These are phyloP conservation scores for Hansenula sp. DNA, from an alignment of 1,139 yeast genomes.

Conservation along the genomic window DNA sequence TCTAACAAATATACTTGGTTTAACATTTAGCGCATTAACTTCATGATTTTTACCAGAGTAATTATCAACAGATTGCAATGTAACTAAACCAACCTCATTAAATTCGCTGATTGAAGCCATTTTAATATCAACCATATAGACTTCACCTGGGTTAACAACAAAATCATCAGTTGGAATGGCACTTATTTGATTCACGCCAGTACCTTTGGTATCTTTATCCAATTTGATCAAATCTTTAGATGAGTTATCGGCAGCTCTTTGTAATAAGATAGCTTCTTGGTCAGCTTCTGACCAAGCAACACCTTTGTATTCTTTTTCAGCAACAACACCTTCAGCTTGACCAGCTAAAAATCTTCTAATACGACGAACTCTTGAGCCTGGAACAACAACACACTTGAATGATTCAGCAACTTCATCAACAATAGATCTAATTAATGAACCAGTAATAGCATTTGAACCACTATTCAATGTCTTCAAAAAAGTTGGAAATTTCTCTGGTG, in stretches of 20 bases:
- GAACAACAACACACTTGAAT: constrained; percentile 80
- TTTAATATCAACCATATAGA: constrained; percentile 76
- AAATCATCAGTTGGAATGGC: constrained; percentile 80
- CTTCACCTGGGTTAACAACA: constrained; percentile 75
- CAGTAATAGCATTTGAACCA: constrained; percentile 45
- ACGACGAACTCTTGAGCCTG: constrained; percentile 90
- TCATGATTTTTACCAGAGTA: constrained; percentile 59
- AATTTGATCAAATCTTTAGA: constrained; percentile 38
- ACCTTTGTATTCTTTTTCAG: constrained; percentile 90
- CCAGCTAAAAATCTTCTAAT: constrained; percentile 93
- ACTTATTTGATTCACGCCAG: constrained; percentile 31
- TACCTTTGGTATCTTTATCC: constrained; percentile 30
- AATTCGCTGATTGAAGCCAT: constrained; percentile 65
- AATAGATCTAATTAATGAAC: constrained; percentile 61
- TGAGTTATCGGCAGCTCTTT: constrained; percentile 27
- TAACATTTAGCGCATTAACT: constrained; percentile 47
- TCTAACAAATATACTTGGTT: constrained; percentile 75
- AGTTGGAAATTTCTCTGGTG: constrained; percentile 69
- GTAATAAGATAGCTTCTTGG: constrained; percentile 62
- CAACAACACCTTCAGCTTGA: constrained; percentile 87
- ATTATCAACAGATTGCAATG: constrained; percentile 62
- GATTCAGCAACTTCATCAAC: constrained; percentile 81
- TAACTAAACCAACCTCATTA: constrained; percentile 58
- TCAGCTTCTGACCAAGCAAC: constrained; percentile 87
- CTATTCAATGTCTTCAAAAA: constrained; percentile 29